A percentile compares a stretch with the other conserved stretches of the same genome.
phyloP scores from a whole-genome alignment of 2,329 filamentous ascomycete genomes.

The Furcasterigmium sp. region DNA sequence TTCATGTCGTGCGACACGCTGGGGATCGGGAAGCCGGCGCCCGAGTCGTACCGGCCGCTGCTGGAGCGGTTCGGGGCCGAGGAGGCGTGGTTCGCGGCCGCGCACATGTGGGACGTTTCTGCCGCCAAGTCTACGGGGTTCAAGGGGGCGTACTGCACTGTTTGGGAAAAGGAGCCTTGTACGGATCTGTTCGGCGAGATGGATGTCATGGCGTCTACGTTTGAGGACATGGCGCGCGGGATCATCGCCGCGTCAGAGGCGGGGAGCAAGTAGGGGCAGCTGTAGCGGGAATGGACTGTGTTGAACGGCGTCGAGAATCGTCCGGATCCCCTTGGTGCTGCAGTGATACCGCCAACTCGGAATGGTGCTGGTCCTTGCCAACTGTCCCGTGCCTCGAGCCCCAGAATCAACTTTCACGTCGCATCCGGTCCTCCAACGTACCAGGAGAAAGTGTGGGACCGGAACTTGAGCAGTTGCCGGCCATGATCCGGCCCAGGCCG shows the following conservation, averaged over 20 bases:
- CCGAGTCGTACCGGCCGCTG: constrained; percentile 38
- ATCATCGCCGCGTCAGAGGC: constrained; percentile 22
- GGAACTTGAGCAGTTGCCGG: too few species aligned
- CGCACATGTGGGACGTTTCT: constrained; percentile 55
- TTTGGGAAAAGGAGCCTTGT: constrained; percentile 46
- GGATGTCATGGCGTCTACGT: constrained; percentile 41
- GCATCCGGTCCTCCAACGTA: too few species aligned
- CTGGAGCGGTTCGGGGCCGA: constrained; percentile 32
- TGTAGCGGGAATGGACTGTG: too few species aligned
- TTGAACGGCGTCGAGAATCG: too few species aligned
- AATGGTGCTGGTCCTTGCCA: too few species aligned
- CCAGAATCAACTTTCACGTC: too few species aligned
- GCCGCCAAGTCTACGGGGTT: constrained; percentile 46
- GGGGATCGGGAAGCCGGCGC: constrained; percentile 44
- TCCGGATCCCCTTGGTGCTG: too few species aligned
- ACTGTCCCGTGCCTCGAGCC: too few species aligned
- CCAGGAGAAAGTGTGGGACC: too few species aligned
- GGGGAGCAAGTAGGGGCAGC: too few species aligned
- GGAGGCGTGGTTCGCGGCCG: constrained; percentile 51
- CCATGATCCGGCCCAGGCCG: too few species aligned
- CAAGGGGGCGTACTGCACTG: constrained; percentile 46
- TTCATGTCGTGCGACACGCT: constrained; percentile 44
- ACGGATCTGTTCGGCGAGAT: constrained; percentile 44
- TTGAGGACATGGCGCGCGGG: constrained; percentile 41
- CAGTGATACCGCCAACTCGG: too few species aligned